Evolutionary conservation across 345 rosid genomes (phyloP).

Genomic region (Carallia brachiata): DNA sequence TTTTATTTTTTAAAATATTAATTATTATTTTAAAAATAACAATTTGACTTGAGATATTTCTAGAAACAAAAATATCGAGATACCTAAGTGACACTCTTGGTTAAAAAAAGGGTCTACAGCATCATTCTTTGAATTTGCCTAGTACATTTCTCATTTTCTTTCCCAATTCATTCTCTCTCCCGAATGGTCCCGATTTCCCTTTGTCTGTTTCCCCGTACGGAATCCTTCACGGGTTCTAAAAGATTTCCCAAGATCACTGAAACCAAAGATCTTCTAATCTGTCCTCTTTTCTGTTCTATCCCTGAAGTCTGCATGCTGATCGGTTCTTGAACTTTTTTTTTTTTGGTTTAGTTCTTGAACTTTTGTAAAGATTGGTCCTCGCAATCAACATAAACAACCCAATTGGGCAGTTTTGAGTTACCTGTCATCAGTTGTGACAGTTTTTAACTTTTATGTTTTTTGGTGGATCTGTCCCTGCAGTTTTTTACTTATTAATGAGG

Average conservation of each 20-base stretch:
- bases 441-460: background rate
- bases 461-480: background rate
- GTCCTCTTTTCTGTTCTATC: background rate
- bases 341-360: background rate
- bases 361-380: background rate
- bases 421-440: background rate
- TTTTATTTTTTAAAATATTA: too few species aligned
- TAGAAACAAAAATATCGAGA: too few species aligned
- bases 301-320: background rate
- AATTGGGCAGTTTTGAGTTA: background rate
- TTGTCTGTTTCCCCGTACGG: background rate
- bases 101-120: background rate
- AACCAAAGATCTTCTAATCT: background rate
- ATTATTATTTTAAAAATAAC: too few species aligned
- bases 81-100: too few species aligned
- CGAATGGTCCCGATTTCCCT: background rate
- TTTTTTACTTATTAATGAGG: background rate
- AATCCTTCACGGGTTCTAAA: conserved; percentile 10
- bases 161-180: background rate
- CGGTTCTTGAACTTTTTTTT: background rate
- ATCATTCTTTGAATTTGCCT: conserved; percentile 2
- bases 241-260: conserved; percentile 7
- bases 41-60: too few species aligned
- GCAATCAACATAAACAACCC: background rate
- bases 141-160: background rate